Conservation (phyloP, 257 asterid species). For the Solanum rostratum region DNA sequence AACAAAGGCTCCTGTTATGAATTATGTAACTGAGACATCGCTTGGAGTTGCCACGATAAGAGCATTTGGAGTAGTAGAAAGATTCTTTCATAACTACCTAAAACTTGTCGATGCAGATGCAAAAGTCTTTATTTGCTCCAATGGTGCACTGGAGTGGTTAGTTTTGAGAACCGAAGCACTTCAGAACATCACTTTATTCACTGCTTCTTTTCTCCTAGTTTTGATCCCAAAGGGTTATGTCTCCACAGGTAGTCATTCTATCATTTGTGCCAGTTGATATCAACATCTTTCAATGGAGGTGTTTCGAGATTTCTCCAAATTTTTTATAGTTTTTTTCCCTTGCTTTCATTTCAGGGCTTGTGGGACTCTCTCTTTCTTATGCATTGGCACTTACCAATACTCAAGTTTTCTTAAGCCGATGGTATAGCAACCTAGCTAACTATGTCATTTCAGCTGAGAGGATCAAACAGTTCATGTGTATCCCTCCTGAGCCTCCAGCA, state of each 20-base stretch:
- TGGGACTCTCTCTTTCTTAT: constrained; percentile 72
- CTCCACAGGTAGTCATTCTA: constrained; percentile 37
- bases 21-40: constrained; percentile 65
- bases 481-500: constrained; percentile 60
- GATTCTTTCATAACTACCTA: constrained; percentile 47
- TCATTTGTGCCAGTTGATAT: neutral
- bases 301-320: neutral
- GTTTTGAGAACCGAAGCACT: constrained; percentile 60
- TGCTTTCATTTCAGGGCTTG: constrained; percentile 34
- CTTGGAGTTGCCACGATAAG: constrained; percentile 62
- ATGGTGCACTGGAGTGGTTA: constrained; percentile 62
- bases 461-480: constrained; percentile 63
- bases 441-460: constrained; percentile 62
- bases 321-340: neutral
- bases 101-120: constrained; percentile 60
- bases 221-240: constrained; percentile 32
- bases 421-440: constrained; percentile 55
- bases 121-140: constrained; percentile 48
- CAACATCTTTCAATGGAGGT: neutral
- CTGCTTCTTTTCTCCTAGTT: constrained; percentile 47
- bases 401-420: constrained; percentile 48
- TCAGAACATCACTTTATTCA: constrained; percentile 54
- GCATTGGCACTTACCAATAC: constrained; percentile 47
- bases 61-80: constrained; percentile 43
- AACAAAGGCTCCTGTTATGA: constrained; percentile 79